These are phyloP conservation scores for Collariella sp. DNA, from an alignment of 495 filamentous ascomycete species.

Conservation along the genomic window DNA sequence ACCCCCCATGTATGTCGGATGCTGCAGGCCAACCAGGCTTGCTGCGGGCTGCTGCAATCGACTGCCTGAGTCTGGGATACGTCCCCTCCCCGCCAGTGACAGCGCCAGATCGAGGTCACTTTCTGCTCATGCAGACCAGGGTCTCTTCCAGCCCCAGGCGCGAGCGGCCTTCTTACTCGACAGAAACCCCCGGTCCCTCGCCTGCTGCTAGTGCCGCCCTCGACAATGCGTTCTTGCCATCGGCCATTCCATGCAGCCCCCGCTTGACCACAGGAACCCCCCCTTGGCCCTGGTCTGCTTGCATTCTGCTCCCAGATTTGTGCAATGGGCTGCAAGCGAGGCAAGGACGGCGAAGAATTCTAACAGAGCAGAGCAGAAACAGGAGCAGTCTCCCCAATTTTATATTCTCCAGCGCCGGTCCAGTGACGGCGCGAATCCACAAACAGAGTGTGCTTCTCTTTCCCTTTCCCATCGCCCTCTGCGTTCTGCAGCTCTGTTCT, in stretches of 20 bases:
- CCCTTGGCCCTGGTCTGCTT: conserved; percentile 6
- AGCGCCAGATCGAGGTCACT: conserved; percentile 22
- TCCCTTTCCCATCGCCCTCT: conserved; percentile 6
- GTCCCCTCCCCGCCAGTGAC: conserved; percentile 21
- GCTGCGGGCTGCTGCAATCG: conserved; percentile 11
- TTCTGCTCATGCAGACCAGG: conserved; percentile 25
- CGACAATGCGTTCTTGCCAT: conserved; percentile 24
- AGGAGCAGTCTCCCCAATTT: conserved; percentile 24
- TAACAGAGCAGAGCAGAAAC: conserved; percentile 2
- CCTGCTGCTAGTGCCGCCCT: conserved; percentile 20
- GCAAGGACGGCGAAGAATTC: background rate
- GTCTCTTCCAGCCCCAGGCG: conserved; percentile 12
- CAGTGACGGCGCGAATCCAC: conserved; percentile 25
- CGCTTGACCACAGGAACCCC: conserved; percentile 1
- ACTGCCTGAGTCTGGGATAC: conserved; percentile 18
- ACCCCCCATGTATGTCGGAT: conserved; percentile 27
- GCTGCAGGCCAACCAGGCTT: conserved; percentile 24
- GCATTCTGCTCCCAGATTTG: conserved; percentile 8
- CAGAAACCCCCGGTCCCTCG: conserved; percentile 11
- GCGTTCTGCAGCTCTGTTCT: conserved; percentile 4
- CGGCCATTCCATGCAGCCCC: conserved; percentile 18
- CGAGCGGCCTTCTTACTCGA: conserved; percentile 16
- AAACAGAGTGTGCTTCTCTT: conserved; percentile 11
- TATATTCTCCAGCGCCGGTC: conserved; percentile 22
- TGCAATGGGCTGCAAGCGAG: conserved; percentile 4